phyloP scores from a whole-genome alignment of 805 yeast species.

The Saccharomycopsis olivae region DNA sequence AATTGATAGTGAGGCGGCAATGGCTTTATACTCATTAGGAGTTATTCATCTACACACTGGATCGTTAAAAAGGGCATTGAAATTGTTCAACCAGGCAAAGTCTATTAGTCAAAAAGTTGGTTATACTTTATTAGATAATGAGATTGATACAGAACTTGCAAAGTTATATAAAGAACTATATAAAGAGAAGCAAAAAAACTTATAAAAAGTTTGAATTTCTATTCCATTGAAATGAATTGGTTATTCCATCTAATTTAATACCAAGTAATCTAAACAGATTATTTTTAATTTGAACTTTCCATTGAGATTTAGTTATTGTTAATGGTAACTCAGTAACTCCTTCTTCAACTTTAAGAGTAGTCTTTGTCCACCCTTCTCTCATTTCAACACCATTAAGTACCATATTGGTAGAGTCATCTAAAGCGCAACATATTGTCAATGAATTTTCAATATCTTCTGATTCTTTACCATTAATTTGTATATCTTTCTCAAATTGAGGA shows the following conservation, averaged over 20 bases:
- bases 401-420: not conserved
- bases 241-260: conserved; percentile 8
- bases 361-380: not conserved
- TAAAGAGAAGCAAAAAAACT: not conserved
- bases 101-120: not conserved
- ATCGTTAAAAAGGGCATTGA: not conserved
- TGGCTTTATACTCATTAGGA: conserved; percentile 4
- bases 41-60: conserved; percentile 17
- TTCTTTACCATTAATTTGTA: not conserved
- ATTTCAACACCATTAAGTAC: conserved; percentile 1
- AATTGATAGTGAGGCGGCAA: not conserved
- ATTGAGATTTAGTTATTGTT: conserved; percentile 4
- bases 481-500: not conserved
- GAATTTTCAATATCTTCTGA: not conserved
- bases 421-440: not conserved
- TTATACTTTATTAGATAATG: conserved; percentile 9
- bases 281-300: conserved; percentile 5
- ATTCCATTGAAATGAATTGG: conserved; percentile 3
- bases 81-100: not conserved
- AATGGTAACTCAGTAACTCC: not conserved
- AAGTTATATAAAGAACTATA: not conserved
- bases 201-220: not conserved
- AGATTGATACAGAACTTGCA: not conserved
- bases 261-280: not conserved
- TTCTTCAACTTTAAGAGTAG: not conserved